Base-by-base conservation (phyloP, 345 rosid species). In the Aurinia saxatilis region DNA sequence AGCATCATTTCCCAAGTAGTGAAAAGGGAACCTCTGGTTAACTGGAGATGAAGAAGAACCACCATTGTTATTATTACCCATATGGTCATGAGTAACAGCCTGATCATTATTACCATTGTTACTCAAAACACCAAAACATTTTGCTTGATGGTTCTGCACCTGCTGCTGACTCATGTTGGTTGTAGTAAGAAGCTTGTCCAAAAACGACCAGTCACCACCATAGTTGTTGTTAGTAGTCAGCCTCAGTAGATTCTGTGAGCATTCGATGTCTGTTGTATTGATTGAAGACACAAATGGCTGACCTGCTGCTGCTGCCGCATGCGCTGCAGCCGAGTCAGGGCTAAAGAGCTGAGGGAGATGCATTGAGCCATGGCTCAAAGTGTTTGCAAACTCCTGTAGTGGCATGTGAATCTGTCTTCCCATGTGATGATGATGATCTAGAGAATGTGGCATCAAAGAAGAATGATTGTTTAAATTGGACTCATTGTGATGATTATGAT, bases 281-380 rank as follows among this genome's bases (percentile, higher is more conserved):
- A 78, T 33, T 50, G 82, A 65, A 14, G 72, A 50, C 72, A 53
- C 67, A 44, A 66, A 65, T 0, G 79, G 76, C 6, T 73, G 70
- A 1, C 55, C 39, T 12, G 52, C 42, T 50, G 65, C 59, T n/a
- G 78, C 77, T 7, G 87, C 31, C 7, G 44, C 46, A 2, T 40
- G 19, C 4, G 60, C 70, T 10, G 65, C 53, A 5, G 77, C 76
- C 17, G 92, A 75, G 70, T 89, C 96, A 21, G 87, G 83, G 46
- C 96, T 84, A 42, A 89, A 82, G 48, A 89, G 73, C 66, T 84
- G 96, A 5, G 96, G 96, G 2, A 89, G 89, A 72, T 89, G 87
- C 82, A 84, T 81, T 60, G 84, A 80, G 8, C 77, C 79, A 37
- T 79, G 67, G 57, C 55, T 74, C 8, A 77, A 66, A 15, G 46